A percentile compares a stretch with the other conserved stretches of the same genome.
These are phyloP conservation scores for Fagopyrum tataricum DNA, from an alignment of 148 eudicot genomes.

Conservation along the genomic window DNA sequence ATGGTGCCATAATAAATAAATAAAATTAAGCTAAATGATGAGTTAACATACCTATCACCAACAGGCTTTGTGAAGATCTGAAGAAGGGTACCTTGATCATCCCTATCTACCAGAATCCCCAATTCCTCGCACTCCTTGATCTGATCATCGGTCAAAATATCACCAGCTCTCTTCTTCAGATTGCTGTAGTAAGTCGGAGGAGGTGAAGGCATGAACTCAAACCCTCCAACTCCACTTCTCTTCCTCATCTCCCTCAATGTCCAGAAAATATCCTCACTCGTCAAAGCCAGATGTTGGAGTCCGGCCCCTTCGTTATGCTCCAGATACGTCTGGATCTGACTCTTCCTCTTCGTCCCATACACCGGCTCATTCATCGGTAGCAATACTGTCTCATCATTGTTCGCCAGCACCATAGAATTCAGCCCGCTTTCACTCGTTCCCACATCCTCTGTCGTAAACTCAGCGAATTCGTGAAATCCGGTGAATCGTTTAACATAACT, in stretches of 20 bases:
- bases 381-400: slow-evolving; percentile 65
- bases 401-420: slow-evolving; percentile 76
- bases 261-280: slow-evolving; percentile 65
- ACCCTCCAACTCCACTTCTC: slow-evolving; percentile 69
- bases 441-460: slow-evolving; percentile 78
- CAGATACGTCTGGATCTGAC: slow-evolving; percentile 87
- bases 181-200: slow-evolving; percentile 83
- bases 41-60: slow-evolving; percentile 66
- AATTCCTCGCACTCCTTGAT: slow-evolving; percentile 79
- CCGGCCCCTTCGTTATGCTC: slow-evolving; percentile 96
- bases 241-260: slow-evolving; percentile 87
- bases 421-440: slow-evolving; percentile 89
- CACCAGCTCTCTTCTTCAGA: slow-evolving; percentile 55
- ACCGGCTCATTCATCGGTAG: slow-evolving; percentile 84
- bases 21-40: not conserved
- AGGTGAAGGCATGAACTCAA: slow-evolving; percentile 96
- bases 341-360: slow-evolving; percentile 82
- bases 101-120: slow-evolving; percentile 90
- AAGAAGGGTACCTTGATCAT: slow-evolving; percentile 91
- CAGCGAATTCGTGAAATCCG: slow-evolving; percentile 92
- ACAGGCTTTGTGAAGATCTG: slow-evolving; percentile 91
- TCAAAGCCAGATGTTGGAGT: slow-evolving; percentile 81
- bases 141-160: slow-evolving; percentile 70
- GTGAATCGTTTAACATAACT: slow-evolving; percentile 65
- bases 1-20: too few species aligned